A percentile compares a stretch with the other conserved stretches of the same genome.
These are phyloP conservation scores for Tricholoma matsutake DNA, from an alignment of 768 basidiomycete species.

Conservation along the genomic window DNA sequence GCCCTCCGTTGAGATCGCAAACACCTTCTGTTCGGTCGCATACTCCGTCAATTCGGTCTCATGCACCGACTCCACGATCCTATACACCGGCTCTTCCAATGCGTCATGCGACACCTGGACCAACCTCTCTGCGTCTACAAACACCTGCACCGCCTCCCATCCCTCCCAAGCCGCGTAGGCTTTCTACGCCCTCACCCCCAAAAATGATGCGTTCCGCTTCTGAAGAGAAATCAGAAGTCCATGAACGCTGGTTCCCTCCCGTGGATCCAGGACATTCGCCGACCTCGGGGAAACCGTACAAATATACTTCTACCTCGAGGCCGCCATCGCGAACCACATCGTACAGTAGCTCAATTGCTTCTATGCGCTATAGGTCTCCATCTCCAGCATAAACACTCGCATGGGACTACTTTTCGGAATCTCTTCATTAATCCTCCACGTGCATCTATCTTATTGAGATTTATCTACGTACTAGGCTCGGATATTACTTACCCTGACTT, in stretches of 20 bases:
- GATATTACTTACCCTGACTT: background rate
- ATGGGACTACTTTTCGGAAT: constrained; percentile 13
- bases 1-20: constrained; percentile 25
- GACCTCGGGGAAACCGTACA: constrained; percentile 6
- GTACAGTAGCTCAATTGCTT: constrained; percentile 18
- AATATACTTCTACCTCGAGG: constrained; percentile 17
- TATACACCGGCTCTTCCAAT: constrained; percentile 44
- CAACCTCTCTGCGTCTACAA: constrained; percentile 36
- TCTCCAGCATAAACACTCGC: constrained; percentile 19
- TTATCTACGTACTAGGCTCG: constrained; percentile 13
- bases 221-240: constrained; percentile 62
- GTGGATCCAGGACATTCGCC: constrained; percentile 17
- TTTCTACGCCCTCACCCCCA: constrained; percentile 52
- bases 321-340: constrained; percentile 27
- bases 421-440: constrained; percentile 10
- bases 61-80: constrained; percentile 26
- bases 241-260: constrained; percentile 66
- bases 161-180: constrained; percentile 45
- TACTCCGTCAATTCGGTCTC: constrained; percentile 21
- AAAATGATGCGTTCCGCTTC: constrained; percentile 60
- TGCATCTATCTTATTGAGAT: constrained; percentile 32
- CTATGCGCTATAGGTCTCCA: constrained; percentile 16
- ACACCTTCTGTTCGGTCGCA: constrained; percentile 24
- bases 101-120: constrained; percentile 33
- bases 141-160: constrained; percentile 31